These are phyloP conservation scores for Daedaleopsis sinensis DNA, from an alignment of 768 basidiomycete genomes.

Conservation along the genomic window DNA sequence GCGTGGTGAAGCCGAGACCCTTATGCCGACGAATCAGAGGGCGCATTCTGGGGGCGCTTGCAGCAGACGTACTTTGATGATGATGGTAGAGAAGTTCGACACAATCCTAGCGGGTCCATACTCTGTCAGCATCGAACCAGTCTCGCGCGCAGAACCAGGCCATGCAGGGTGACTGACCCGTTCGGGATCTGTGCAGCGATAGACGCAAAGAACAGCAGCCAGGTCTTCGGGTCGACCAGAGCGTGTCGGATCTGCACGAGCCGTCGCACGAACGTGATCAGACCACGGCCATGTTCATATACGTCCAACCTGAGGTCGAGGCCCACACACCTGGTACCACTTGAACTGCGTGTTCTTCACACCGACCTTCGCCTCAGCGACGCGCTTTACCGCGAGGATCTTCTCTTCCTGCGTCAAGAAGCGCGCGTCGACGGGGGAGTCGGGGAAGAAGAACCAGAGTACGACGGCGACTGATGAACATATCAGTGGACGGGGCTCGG, in stretches of 20 bases:
- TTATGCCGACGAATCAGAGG: neutral
- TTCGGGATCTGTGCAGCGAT: constrained; percentile 40
- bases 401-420: constrained; percentile 37
- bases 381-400: constrained; percentile 39
- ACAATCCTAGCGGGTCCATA: constrained; percentile 14
- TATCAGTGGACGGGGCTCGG: too few relatives aligned
- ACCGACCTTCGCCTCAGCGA: constrained; percentile 34
- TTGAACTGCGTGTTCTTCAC: constrained; percentile 42
- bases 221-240: constrained; percentile 38
- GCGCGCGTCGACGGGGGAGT: constrained; percentile 36
- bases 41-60: neutral
- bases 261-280: neutral
- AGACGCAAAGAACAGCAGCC: constrained; percentile 35
- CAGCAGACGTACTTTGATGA: constrained; percentile 25
- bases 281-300: neutral
- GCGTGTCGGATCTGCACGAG: constrained; percentile 17
- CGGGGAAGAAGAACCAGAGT: constrained; percentile 39
- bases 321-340: constrained; percentile 32
- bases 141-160: neutral
- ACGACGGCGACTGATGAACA: constrained; percentile 16
- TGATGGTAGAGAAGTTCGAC: constrained; percentile 27
- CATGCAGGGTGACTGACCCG: constrained; percentile 9
- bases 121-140: neutral
- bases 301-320: neutral
- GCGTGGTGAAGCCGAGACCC: constrained; percentile 24